These are phyloP conservation scores for Sodiomyces alkalinus DNA, from an alignment of 2,329 filamentous ascomycete genomes.

Conservation along the genomic window DNA sequence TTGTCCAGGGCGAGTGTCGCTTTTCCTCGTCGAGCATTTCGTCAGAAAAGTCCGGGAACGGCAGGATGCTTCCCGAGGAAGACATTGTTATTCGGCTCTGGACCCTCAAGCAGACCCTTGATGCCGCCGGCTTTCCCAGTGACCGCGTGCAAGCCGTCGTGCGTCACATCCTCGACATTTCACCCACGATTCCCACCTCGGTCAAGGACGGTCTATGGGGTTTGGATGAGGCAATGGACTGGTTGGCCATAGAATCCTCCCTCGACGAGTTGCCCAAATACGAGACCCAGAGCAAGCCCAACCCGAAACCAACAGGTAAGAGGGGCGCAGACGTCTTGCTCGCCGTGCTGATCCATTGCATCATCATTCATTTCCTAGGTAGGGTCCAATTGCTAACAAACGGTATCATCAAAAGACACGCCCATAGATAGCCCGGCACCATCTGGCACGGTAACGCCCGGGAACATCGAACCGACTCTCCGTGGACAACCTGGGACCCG, in stretches of 20 bases:
- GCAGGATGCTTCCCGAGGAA: constrained; percentile 54
- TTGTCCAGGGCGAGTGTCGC: constrained; percentile 52
- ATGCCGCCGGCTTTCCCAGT: constrained; percentile 51
- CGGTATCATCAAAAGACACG: constrained; percentile 20
- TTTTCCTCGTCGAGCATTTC: constrained; percentile 36
- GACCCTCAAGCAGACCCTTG: constrained; percentile 64
- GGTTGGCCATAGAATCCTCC: constrained; percentile 67
- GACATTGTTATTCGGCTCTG: constrained; percentile 68
- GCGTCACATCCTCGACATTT: constrained; percentile 50
- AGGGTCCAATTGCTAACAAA: not conserved
- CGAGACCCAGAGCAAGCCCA: constrained; percentile 29
- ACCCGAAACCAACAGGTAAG: constrained; percentile 20
- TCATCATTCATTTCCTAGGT: not conserved
- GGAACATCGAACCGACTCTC: constrained; percentile 17
- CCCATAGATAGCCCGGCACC: constrained; percentile 32
- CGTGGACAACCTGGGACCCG: not conserved
- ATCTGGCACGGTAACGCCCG: constrained; percentile 35
- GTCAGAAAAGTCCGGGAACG: constrained; percentile 22
- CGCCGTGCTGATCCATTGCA: not conserved
- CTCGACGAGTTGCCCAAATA: constrained; percentile 59
- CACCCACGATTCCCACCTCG: constrained; percentile 40
- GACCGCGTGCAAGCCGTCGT: constrained; percentile 48
- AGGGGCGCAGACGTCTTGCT: not conserved
- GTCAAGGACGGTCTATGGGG: constrained; percentile 64
- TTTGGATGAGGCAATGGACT: constrained; percentile 75